Base-by-base conservation (phyloP, 139 green algal genomes). In the Closterium sp. region DNA sequence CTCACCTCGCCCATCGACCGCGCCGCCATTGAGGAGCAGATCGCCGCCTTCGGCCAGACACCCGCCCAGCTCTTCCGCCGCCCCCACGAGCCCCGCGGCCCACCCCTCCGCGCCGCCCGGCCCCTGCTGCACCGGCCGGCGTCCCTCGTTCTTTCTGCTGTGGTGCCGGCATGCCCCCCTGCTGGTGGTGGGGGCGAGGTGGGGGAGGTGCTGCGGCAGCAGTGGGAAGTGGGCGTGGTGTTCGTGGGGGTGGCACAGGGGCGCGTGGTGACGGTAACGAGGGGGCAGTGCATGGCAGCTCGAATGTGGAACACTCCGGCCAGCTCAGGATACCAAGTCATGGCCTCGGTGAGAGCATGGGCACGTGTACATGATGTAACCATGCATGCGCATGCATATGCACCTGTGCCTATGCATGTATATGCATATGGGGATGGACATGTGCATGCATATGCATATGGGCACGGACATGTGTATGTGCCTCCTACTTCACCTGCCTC, bases 1-100 rank as follows among this genome's bases (percentile, higher is more conserved):
- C 91, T 95, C 25, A 34, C 89, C 9, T 91, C 94, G 33, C 66
- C 89, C 33, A 28, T 81, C n/a, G 88, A 95, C 83, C 30, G 89
- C 4, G 86, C 33, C 23, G 69, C 89, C 0, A 34, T 94, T 2
- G 90, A 89, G 30, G 91, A 90, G 81, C 91, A 94, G 86, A 93
- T 95, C 43, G 30, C 32, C 1, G 36, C 93, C 85, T 95, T 95
- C 88, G 93, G 93, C 28, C 93, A 95, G 84, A 95, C 91, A 19
- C 93, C 93, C 36, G n/a, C 69, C 34, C 93, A 95, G 89, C 93
- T 95, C 9, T 95, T 95, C 66, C 33, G 86, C 10, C 90, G 66
- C 23, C 81, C 32, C 1, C 91, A 92, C 84, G 33, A 85, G n/a
- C 55, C n/a, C 16, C 36, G 90, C 33, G 66, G 86, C 30, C 23